These are phyloP conservation scores for Xylaria acuta DNA, from an alignment of 495 filamentous ascomycete genomes.

Conservation along the genomic window DNA sequence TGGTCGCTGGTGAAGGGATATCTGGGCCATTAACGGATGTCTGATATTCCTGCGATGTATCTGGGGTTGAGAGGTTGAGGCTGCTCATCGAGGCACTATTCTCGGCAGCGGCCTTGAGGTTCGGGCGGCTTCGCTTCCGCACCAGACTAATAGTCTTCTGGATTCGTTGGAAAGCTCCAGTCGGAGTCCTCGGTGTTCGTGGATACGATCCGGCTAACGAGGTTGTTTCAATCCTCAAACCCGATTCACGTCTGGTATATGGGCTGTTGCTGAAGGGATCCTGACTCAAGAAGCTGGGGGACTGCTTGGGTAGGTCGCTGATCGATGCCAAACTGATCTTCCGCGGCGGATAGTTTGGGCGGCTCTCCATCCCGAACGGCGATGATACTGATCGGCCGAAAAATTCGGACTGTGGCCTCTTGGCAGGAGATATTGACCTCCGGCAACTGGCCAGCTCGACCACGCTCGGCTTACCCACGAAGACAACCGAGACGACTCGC, in stretches of 20 bases:
- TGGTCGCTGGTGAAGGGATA: constrained; percentile 26
- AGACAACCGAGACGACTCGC: constrained; percentile 56
- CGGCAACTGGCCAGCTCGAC: constrained; percentile 49
- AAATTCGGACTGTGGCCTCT: constrained; percentile 34
- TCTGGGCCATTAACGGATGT: constrained; percentile 16
- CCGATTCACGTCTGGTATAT: constrained; percentile 34
- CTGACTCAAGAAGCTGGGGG: constrained; percentile 51
- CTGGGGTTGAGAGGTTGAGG: constrained; percentile 31
- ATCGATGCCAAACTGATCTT: constrained; percentile 44
- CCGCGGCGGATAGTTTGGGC: constrained; percentile 31
- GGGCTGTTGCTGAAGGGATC: constrained; percentile 49
- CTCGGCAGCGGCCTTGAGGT: constrained; percentile 38
- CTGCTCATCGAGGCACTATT: constrained; percentile 31
- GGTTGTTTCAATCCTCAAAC: constrained; percentile 20
- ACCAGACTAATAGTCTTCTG: constrained; percentile 53
- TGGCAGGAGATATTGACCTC: constrained; percentile 47
- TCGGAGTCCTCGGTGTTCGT: constrained; percentile 47
- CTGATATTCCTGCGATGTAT: constrained; percentile 31
- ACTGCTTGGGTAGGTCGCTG: constrained; percentile 45
- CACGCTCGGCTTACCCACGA: constrained; percentile 53
- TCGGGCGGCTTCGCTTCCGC: constrained; percentile 54
- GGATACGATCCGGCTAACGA: constrained; percentile 28
- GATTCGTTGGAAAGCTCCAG: constrained; percentile 49
- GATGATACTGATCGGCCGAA: constrained; percentile 42
- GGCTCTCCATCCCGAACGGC: constrained; percentile 29